phyloP scores from a whole-genome alignment of 495 filamentous ascomycete species.

The Neurospora tetraspora region DNA sequence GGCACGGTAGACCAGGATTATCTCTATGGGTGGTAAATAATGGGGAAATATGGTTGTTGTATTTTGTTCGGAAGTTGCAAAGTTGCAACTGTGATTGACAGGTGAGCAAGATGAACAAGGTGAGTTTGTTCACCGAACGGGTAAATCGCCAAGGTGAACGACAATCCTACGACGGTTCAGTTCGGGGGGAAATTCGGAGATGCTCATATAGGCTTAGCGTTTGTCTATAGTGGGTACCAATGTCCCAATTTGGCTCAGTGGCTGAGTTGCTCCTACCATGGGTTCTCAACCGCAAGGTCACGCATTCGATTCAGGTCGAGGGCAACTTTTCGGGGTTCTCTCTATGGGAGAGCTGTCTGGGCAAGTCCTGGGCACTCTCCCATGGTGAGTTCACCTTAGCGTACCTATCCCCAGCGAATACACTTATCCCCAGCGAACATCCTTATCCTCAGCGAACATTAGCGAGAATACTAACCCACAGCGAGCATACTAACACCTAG shows the following conservation, averaged over 20 bases:
- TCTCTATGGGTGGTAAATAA: neutral
- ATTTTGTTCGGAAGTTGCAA: neutral
- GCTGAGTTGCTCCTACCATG: neutral
- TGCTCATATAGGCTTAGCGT: neutral
- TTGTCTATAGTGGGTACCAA: neutral
- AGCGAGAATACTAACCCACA: too few species aligned
- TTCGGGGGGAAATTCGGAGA: neutral
- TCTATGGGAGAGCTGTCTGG: neutral
- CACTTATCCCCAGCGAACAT: neutral
- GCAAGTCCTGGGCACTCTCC: neutral
- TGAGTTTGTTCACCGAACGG: neutral
- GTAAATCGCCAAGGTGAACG: neutral
- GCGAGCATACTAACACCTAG: neutral
- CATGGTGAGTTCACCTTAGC: too few species aligned
- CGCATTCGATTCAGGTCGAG: neutral
- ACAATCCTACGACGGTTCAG: neutral
- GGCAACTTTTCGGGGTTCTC: neutral
- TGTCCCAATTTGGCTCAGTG: neutral
- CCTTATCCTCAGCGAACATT: neutral
- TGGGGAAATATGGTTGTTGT: neutral
- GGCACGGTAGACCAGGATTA: neutral
- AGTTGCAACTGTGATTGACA: neutral
- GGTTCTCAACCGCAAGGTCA: neutral
- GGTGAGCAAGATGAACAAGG: neutral
- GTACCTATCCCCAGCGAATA: neutral